Evolutionary conservation across 2,329 filamentous ascomycete genomes (phyloP).

Genomic region (Nigrospora osmanthi): DNA sequence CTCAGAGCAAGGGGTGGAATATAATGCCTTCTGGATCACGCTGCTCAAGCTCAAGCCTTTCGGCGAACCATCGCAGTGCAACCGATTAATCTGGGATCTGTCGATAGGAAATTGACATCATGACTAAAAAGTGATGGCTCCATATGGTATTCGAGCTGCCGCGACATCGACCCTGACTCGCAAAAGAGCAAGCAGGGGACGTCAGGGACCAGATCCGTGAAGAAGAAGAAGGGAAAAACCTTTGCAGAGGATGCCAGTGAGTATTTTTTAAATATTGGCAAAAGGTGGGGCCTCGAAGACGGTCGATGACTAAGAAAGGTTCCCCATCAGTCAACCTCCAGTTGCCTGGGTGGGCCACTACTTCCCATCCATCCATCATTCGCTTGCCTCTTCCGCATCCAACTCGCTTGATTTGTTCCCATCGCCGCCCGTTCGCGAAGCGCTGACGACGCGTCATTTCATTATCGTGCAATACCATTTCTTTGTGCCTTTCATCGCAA

Average conservation of each 20-base stretch:
- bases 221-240: conserved; percentile 27
- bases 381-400: too few species aligned
- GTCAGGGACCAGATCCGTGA: conserved; percentile 78
- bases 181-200: conserved; percentile 18
- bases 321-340: too few species aligned
- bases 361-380: background rate
- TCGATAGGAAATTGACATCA: conserved; percentile 92
- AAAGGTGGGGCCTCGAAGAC: background rate
- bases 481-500: background rate
- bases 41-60: conserved; percentile 59
- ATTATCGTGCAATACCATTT: too few species aligned
- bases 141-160: conserved; percentile 76
- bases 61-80: conserved; percentile 59
- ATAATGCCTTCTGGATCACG: conserved; percentile 59
- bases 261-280: conserved; percentile 11
- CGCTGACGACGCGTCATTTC: too few species aligned
- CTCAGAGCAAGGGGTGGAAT: conserved; percentile 88
- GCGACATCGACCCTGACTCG: conserved; percentile 57
- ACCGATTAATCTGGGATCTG: conserved; percentile 80
- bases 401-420: background rate
- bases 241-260: conserved; percentile 4
- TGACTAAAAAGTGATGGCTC: conserved; percentile 59
- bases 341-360: background rate
- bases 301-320: too few species aligned
- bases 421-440: too few species aligned